A percentile compares a stretch with the other conserved stretches of the same genome.
phyloP scores from a whole-genome alignment of 257 asterid genomes.

The Rubia yunnanensis region DNA sequence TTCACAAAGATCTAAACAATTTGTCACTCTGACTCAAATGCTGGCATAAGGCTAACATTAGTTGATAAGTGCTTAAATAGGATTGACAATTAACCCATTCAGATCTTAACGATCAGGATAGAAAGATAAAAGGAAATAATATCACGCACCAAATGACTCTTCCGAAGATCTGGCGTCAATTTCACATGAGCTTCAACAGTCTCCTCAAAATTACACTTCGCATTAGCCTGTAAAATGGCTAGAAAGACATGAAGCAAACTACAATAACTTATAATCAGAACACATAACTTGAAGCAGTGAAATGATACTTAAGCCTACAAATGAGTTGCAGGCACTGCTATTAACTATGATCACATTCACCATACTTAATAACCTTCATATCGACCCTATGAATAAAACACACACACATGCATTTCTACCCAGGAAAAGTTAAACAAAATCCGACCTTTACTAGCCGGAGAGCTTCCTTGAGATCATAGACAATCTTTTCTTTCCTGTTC shows the following conservation, averaged over 20 bases:
- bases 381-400: neutral
- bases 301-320: neutral
- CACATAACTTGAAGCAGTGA: neutral
- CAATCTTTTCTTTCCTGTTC: conserved; percentile 41
- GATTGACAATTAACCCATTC: neutral
- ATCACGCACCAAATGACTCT: conserved; percentile 81
- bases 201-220: conserved; percentile 61
- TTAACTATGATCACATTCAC: neutral
- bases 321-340: neutral
- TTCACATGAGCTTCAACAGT: conserved; percentile 91
- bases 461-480: conserved; percentile 89
- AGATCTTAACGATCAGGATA: neutral
- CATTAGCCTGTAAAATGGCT: conserved; percentile 63
- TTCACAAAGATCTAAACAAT: neutral
- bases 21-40: neutral
- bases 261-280: conserved; percentile 19
- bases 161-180: conserved; percentile 79
- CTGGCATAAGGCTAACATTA: neutral
- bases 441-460: conserved; percentile 70
- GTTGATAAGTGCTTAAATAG: neutral
- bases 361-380: neutral
- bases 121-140: neutral
- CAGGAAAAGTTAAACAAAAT: conserved; percentile 17
- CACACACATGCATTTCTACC: neutral
- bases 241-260: conserved; percentile 27